Percentiles rank a stretch among this genome's conserved stretches.
Evolutionary conservation across 1,139 yeast genomes (phyloP).

Genomic region (Yamadazyma conglobata): DNA sequence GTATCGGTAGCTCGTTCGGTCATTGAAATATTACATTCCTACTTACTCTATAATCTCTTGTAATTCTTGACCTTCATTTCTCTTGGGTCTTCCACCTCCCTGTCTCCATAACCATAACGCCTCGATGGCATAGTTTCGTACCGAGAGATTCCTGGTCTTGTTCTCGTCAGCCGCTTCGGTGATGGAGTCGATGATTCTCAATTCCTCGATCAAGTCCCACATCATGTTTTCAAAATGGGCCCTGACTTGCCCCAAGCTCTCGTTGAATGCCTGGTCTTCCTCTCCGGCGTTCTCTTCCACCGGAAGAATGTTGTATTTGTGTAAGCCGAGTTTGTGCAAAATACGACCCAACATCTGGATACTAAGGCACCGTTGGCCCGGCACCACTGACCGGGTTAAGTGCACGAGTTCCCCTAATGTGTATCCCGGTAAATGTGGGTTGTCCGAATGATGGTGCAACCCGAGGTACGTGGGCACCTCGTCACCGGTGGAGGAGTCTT

Average conservation of each 20-base stretch:
- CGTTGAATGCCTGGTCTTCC: slow-evolving; percentile 37
- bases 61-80: slow-evolving; percentile 14
- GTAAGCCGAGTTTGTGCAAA: slow-evolving; percentile 72
- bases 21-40: slow-evolving; percentile 1
- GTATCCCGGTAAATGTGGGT: slow-evolving; percentile 90
- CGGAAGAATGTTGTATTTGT: slow-evolving; percentile 52
- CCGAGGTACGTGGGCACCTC: slow-evolving; percentile 63
- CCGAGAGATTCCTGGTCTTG: slow-evolving; percentile 64
- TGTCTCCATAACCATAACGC: slow-evolving; percentile 92
- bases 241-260: slow-evolving; percentile 34
- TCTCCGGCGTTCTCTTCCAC: slow-evolving; percentile 23
- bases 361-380: slow-evolving; percentile 85
- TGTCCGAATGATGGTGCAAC: slow-evolving; percentile 86
- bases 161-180: slow-evolving; percentile 72
- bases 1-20: too few species aligned
- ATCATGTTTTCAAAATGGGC: slow-evolving; percentile 58
- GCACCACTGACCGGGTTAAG: slow-evolving; percentile 70
- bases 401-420: slow-evolving; percentile 81
- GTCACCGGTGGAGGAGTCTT: slow-evolving; percentile 9
- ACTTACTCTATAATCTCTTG: slow-evolving; percentile 9
- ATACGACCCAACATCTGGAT: slow-evolving; percentile 85
- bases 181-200: slow-evolving; percentile 67
- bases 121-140: slow-evolving; percentile 82
- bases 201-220: slow-evolving; percentile 69
- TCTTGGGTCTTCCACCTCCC: slow-evolving; percentile 56